These are phyloP conservation scores for Closterium sp. DNA, from an alignment of 139 green algal species.

Conservation along the genomic window DNA sequence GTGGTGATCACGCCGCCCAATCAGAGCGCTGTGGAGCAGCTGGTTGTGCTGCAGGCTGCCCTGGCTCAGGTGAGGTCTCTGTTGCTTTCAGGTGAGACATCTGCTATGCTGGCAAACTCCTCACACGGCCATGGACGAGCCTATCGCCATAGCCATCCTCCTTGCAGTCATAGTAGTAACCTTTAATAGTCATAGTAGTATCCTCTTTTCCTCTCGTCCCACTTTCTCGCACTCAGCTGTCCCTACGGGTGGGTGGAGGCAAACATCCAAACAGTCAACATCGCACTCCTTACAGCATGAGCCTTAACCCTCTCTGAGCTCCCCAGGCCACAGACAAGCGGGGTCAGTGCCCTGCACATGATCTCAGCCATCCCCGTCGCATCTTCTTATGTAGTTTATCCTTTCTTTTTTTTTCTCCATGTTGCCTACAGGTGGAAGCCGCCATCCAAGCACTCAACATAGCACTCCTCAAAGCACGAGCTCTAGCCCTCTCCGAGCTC, in stretches of 20 bases:
- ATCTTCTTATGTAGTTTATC: too few relatives aligned
- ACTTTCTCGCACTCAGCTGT: too few relatives aligned
- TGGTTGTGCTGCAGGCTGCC: conserved; percentile 23
- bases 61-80: background rate
- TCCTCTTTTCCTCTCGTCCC: too few relatives aligned
- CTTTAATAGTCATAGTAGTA: too few relatives aligned
- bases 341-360: background rate
- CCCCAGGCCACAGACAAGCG: conserved; percentile 13
- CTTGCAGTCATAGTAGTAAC: too few relatives aligned
- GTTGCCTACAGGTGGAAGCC: background rate
- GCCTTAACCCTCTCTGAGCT: conserved; percentile 23
- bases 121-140: too few relatives aligned
- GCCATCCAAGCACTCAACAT: conserved; percentile 33
- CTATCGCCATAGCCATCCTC: too few relatives aligned
- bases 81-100: background rate
- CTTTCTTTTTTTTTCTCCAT: too few relatives aligned
- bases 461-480: conserved; percentile 29
- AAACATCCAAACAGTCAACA: conserved; percentile 17
- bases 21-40: conserved; percentile 35
- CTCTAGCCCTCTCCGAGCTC: conserved; percentile 28
- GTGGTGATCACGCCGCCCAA: conserved; percentile 18
- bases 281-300: conserved; percentile 25
- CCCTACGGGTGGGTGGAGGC: conserved; percentile 12
- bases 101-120: background rate
- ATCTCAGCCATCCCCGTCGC: background rate